Conservation (phyloP, 495 filamentous ascomycete genomes). For the Podospora comata region DNA sequence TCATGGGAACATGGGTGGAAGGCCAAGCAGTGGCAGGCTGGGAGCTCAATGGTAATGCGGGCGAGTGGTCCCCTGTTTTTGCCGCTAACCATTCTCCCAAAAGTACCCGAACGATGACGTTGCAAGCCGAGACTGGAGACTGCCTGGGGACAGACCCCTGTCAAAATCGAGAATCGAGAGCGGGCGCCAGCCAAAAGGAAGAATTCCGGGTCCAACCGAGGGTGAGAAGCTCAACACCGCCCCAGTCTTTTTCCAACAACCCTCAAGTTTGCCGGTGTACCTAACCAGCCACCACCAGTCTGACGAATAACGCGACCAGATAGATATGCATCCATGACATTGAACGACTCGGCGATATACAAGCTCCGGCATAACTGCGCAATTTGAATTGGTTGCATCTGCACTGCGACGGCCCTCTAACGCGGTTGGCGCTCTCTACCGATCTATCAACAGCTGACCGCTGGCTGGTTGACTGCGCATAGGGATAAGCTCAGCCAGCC, state of each 20-base stretch:
- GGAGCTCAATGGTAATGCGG: neutral
- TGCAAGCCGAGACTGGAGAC: neutral
- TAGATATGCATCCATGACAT: neutral
- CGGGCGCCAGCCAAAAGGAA: neutral
- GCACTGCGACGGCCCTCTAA: neutral
- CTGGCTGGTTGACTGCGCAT: neutral
- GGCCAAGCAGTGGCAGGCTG: neutral
- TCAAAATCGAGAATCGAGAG: neutral
- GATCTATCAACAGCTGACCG: neutral
- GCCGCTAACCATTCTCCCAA: neutral
- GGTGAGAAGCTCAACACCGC: neutral
- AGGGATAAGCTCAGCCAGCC: no score
- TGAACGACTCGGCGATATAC: neutral
- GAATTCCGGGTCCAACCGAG: neutral
- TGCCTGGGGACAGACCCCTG: neutral
- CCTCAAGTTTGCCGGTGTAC: neutral
- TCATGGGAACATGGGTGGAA: neutral
- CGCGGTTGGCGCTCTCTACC: neutral
- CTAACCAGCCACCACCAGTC: no score
- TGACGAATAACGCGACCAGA: neutral
- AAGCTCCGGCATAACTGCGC: neutral
- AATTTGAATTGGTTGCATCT: neutral
- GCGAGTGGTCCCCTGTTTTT: neutral
- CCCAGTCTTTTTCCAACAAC: neutral
- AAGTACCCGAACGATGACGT: constrained; percentile 2